phyloP scores from a whole-genome alignment of 225 moss, liverwort and hornwort genomes.

The Bryum argenteum region DNA sequence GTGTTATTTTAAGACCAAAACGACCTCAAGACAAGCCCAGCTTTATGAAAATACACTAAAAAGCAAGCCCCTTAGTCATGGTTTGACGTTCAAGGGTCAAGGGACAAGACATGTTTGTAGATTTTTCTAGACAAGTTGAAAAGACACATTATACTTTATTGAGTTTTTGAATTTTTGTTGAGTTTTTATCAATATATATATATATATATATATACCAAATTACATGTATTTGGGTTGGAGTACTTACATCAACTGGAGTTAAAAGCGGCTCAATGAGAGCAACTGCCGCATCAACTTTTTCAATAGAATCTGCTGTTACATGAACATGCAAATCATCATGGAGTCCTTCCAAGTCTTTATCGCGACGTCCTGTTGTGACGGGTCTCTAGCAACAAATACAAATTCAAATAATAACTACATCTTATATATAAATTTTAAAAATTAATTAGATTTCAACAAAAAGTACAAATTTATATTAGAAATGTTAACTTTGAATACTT shows the following conservation, averaged over 20 bases:
- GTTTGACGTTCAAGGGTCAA: no score
- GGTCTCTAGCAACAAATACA: constrained; percentile 40
- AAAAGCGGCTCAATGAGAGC: constrained; percentile 85
- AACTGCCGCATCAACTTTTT: constrained; percentile 90
- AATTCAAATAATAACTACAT: constrained; percentile 6
- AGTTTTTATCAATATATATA: no score
- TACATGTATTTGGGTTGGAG: not conserved
- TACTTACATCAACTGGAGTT: constrained; percentile 80
- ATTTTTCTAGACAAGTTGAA: no score
- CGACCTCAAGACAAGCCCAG: no score
- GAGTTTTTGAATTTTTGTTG: no score
- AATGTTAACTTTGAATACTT: not conserved
- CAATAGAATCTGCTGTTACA: constrained; percentile 71
- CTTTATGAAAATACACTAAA: no score
- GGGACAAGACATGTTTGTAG: no score
- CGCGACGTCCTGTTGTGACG: constrained; percentile 56
- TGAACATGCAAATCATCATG: constrained; percentile 91
- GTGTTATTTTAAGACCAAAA: no score
- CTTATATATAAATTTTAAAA: not conserved
- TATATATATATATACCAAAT: no score
- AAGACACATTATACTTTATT: no score
- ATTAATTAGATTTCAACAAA: not conserved
- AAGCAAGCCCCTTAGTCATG: no score
- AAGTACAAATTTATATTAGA: not conserved
- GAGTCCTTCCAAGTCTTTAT: constrained; percentile 74